phyloP scores from a whole-genome alignment of 2,329 filamentous ascomycete genomes.

The Helminthosporium solani region DNA sequence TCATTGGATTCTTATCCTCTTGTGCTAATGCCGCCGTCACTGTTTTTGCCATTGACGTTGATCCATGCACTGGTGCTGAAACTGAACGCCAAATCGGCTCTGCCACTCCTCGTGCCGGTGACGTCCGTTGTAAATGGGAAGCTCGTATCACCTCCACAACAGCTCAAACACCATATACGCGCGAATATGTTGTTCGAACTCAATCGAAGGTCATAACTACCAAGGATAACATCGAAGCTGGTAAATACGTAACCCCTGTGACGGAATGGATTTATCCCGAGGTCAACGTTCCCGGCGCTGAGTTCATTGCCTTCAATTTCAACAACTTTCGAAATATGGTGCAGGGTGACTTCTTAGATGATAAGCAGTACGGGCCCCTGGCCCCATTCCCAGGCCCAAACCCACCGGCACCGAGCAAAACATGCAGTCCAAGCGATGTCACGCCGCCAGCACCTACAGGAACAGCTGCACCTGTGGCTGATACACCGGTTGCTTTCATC shows the following conservation, averaged over 20 bases:
- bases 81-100: conserved; percentile 40
- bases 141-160: conserved; percentile 30
- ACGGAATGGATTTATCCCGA: conserved; percentile 50
- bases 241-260: conserved; percentile 46
- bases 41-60: conserved; percentile 45
- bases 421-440: conserved; percentile 14
- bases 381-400: conserved; percentile 39
- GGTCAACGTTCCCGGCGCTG: conserved; percentile 42
- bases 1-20: conserved; percentile 45
- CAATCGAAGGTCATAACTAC: conserved; percentile 37
- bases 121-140: conserved; percentile 45
- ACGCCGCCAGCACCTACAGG: conserved; percentile 7
- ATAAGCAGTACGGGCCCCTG: conserved; percentile 41
- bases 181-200: conserved; percentile 45
- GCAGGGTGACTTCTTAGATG: conserved; percentile 31
- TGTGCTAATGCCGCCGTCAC: conserved; percentile 34
- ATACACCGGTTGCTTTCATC: conserved; percentile 18
- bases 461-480: conserved; percentile 6
- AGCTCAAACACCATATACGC: conserved; percentile 39
- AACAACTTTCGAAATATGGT: conserved; percentile 40
- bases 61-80: conserved; percentile 46
- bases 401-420: conserved; percentile 28
- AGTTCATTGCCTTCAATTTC: conserved; percentile 29
- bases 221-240: conserved; percentile 44
- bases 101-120: conserved; percentile 29